Evolutionary conservation across 768 basidiomycete genomes (phyloP), one percentile per base, ranked within the genome.

Genomic region (Mycena alexandri): DNA sequence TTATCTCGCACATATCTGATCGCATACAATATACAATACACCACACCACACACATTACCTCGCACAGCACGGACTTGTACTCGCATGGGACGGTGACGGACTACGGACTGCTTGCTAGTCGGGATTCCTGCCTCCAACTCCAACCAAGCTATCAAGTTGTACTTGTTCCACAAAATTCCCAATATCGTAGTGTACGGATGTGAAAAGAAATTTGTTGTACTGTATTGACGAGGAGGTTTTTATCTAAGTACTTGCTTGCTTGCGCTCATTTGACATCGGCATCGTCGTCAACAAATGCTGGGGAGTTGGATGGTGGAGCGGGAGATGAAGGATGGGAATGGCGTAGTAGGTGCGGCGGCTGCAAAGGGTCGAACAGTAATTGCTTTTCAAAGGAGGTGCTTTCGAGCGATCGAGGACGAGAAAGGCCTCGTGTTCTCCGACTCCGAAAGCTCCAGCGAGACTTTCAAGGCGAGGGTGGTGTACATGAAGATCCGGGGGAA

Each of bases 41-140:
- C 25, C 43, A 8, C n/a, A n/a, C 25, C 29, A 9, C 14, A 9
- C 25, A 29, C 48, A 51, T 55, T 41, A 17, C 22, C 38, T 19
- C 36, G n/a, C 53, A 66, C 68, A 67, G 61, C 34, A 60, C 48
- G 67, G 67, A 69, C 62, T 69, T 69, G 67, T 69, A 69, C 62
- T 63, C 53, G 67, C 61, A 68, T 68, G 55, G 67, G 67, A 69
- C 67, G 62, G 61, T 58, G 55, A 63, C 67, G 66, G 66, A 56
- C 57, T 52, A n/a, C 57, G 38, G 38, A 38, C 38, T 47, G 43
- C 66, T 67, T 47, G 43, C 66, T 67, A 42, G 53, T 60, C 48
- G 53, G 60, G 54, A 61, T 38, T 38, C 38, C 38, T 38, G 38
- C 38, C 59, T 63, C 65, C 43, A 53, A 25, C 59, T 63, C 65